Evolutionary conservation across 2,329 filamentous ascomycete genomes (phyloP).

Genomic region (Neospermospora avenae): DNA sequence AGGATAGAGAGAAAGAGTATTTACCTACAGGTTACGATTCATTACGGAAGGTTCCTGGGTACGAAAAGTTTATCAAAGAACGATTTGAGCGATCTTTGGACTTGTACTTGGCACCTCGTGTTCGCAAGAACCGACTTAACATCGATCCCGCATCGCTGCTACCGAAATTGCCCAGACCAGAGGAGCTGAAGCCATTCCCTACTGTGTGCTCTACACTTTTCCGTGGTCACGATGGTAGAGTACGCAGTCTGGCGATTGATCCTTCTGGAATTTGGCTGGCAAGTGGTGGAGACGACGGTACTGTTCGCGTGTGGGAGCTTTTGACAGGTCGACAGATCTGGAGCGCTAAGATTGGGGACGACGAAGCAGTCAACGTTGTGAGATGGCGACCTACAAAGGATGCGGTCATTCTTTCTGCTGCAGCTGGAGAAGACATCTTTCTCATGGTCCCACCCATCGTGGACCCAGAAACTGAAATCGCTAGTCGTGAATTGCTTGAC

Average conservation of each 20-base stretch:
- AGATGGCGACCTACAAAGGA: constrained; percentile 86
- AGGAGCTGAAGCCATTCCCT: constrained; percentile 93
- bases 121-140: constrained; percentile 90
- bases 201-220: constrained; percentile 86
- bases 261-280: constrained; percentile 83
- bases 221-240: constrained; percentile 81
- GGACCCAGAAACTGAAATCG: constrained; percentile 69
- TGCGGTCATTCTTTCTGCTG: constrained; percentile 75
- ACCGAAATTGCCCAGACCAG: constrained; percentile 87
- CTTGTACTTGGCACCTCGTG: constrained; percentile 87
- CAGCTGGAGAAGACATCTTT: constrained; percentile 80
- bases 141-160: constrained; percentile 92
- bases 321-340: constrained; percentile 83
- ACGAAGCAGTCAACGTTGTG: constrained; percentile 79
- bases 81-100: constrained; percentile 94
- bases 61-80: constrained; percentile 87
- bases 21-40: constrained; percentile 79
- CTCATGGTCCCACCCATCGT: constrained; percentile 74
- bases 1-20: constrained; percentile 88
- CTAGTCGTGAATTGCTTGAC: constrained; percentile 74
- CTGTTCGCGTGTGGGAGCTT: constrained; percentile 85
- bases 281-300: constrained; percentile 91
- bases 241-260: constrained; percentile 80
- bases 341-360: constrained; percentile 73
- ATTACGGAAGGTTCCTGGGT: constrained; percentile 87